phyloP scores from a whole-genome alignment of 2,329 filamentous ascomycete genomes.

The Neoarthrinium moseri region DNA sequence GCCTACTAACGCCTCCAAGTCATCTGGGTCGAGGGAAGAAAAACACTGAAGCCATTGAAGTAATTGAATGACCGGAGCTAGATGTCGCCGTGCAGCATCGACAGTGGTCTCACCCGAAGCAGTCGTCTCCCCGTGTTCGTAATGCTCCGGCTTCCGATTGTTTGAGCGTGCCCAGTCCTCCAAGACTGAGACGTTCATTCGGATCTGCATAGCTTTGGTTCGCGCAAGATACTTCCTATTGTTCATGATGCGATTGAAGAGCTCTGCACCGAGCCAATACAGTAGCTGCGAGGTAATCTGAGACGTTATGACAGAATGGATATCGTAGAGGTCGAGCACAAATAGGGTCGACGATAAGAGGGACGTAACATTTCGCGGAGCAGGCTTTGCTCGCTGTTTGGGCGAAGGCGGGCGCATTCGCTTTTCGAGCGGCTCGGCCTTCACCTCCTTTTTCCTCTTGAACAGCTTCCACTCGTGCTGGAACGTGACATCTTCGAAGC shows the following conservation, averaged over 20 bases:
- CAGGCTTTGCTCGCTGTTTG: conserved; percentile 86
- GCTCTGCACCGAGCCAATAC: conserved; percentile 93
- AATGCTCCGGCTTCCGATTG: conserved; percentile 92
- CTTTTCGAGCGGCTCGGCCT: conserved; percentile 88
- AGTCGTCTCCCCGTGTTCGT: conserved; percentile 85
- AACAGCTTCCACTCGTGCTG: conserved; percentile 99
- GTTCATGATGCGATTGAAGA: conserved; percentile 98
- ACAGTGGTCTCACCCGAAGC: conserved; percentile 84
- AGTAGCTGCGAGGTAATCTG: conserved; percentile 91
- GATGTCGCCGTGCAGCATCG: conserved; percentile 78
- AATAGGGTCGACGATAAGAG: conserved; percentile 94
- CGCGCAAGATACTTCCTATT: conserved; percentile 91
- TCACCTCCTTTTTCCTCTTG: conserved; percentile 84
- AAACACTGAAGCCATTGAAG: conserved; percentile 98
- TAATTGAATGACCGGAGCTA: conserved; percentile 88
- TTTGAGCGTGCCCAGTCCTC: conserved; percentile 96
- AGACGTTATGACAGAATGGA: conserved; percentile 92
- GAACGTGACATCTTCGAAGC: conserved; percentile 94
- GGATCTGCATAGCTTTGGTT: conserved; percentile 99
- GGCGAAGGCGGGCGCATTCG: conserved; percentile 89
- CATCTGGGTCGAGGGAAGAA: conserved; percentile 82
- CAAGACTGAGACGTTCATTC: conserved; percentile 94
- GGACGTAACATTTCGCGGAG: conserved; percentile 92
- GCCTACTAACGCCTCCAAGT: conserved; percentile 81
- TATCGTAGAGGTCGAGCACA: conserved; percentile 96